Evolutionary conservation across 2,329 filamentous ascomycete species (phyloP).

Genomic region (Botryosphaeria agaves): DNA sequence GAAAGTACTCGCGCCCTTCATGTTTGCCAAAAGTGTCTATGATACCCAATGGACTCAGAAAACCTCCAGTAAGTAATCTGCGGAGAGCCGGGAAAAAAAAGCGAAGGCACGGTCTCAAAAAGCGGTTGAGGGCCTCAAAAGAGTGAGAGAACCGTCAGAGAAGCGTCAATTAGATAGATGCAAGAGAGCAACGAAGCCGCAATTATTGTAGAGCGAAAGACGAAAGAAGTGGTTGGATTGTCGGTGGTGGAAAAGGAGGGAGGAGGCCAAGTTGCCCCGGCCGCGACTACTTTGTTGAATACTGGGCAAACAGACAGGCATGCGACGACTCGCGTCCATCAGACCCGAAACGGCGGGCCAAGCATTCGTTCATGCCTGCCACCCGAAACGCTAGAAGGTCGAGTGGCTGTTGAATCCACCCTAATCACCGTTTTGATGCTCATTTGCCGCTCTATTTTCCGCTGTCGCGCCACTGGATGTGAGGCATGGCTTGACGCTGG

Average conservation of each 20-base stretch:
- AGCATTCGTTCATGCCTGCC: not conserved
- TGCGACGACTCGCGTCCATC: too few relatives aligned
- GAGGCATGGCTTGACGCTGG: too few relatives aligned
- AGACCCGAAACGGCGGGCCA: not conserved
- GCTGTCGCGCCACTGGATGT: not conserved
- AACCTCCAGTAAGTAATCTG: not conserved
- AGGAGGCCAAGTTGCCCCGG: not conserved
- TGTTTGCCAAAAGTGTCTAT: constrained; percentile 16
- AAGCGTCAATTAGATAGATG: constrained; percentile 1
- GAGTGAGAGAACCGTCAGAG: constrained; percentile 1
- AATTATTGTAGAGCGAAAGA: not conserved
- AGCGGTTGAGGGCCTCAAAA: not conserved
- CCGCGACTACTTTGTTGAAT: too few relatives aligned
- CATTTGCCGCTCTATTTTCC: not conserved
- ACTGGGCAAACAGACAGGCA: too few relatives aligned
- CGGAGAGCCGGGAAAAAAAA: not conserved
- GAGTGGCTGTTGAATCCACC: not conserved
- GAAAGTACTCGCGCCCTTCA: constrained; percentile 34
- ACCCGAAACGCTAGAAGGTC: not conserved
- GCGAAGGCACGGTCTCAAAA: not conserved
- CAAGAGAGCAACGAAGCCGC: not conserved
- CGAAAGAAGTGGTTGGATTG: not conserved
- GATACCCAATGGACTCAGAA: not conserved
- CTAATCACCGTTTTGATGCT: not conserved
- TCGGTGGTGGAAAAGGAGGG: not conserved